These are phyloP conservation scores for Colletotrichum sp. DNA, from an alignment of 2,329 filamentous ascomycete species.

Conservation along the genomic window DNA sequence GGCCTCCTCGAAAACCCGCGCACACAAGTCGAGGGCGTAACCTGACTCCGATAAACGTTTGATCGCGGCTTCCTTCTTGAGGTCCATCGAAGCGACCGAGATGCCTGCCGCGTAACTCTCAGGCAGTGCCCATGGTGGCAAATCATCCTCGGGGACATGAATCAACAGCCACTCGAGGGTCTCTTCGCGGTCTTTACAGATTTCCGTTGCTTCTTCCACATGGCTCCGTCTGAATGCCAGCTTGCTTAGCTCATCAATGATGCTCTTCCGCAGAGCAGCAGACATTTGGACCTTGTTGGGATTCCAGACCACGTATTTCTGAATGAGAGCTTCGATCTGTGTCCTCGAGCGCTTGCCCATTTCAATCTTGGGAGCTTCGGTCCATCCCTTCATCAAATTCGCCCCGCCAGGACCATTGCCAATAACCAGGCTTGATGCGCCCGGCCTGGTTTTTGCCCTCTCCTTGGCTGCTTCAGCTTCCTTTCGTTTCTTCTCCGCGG, in stretches of 20 bases:
- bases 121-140: constrained; percentile 91
- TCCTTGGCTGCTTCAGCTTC: constrained; percentile 72
- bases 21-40: constrained; percentile 85
- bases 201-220: constrained; percentile 82
- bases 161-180: constrained; percentile 95
- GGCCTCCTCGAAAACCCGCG: constrained; percentile 74
- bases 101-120: constrained; percentile 92
- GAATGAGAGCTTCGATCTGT: constrained; percentile 80
- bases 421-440: constrained; percentile 61
- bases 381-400: constrained; percentile 76
- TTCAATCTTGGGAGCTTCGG: constrained; percentile 85
- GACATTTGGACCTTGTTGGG: constrained; percentile 74
- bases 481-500: constrained; percentile 79
- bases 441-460: constrained; percentile 69
- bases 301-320: constrained; percentile 86
- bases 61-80: constrained; percentile 81
- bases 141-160: constrained; percentile 94
- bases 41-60: constrained; percentile 83
- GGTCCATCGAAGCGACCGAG: constrained; percentile 80
- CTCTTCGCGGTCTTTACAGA: constrained; percentile 92
- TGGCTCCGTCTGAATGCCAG: constrained; percentile 91
- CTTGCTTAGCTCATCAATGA: constrained; percentile 76
- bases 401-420: constrained; percentile 48
- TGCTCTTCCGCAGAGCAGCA: constrained; percentile 56
- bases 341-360: constrained; percentile 84